Evolutionary conservation across 1,284 basidiomycete species (phyloP).

Genomic region (Mycena sp.): DNA sequence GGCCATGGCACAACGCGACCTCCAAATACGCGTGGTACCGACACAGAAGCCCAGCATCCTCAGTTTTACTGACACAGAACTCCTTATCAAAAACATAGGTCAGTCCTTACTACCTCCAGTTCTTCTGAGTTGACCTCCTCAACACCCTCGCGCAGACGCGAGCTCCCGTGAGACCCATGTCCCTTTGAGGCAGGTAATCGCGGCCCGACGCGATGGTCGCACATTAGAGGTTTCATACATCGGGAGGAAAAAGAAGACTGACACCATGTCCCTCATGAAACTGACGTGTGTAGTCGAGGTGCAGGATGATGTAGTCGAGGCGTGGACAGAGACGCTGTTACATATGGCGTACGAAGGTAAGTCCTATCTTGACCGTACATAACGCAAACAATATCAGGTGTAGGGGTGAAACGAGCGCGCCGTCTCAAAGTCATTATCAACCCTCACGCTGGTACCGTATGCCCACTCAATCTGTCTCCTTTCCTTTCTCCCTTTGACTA

Average conservation of each 20-base stretch:
- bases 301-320: slow-evolving; percentile 22
- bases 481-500: neutral
- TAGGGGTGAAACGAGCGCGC: slow-evolving; percentile 41
- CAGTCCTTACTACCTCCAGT: slow-evolving; percentile 24
- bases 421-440: slow-evolving; percentile 76
- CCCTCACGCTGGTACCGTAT: slow-evolving; percentile 75
- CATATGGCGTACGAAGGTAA: slow-evolving; percentile 25
- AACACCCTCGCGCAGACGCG: slow-evolving; percentile 37
- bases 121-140: neutral
- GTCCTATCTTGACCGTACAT: neutral
- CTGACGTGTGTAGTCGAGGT: slow-evolving; percentile 19
- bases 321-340: slow-evolving; percentile 25
- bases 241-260: slow-evolving; percentile 14
- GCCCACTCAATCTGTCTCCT: slow-evolving; percentile 29
- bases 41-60: slow-evolving; percentile 35
- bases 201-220: slow-evolving; percentile 5
- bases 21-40: slow-evolving; percentile 8
- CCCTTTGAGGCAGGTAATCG: slow-evolving; percentile 26
- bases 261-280: slow-evolving; percentile 17
- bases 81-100: slow-evolving; percentile 40
- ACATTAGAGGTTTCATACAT: slow-evolving; percentile 23
- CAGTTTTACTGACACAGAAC: slow-evolving; percentile 39
- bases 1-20: slow-evolving; percentile 14
- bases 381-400: slow-evolving; percentile 7
- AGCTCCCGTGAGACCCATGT: slow-evolving; percentile 1